A percentile compares a stretch with the other conserved stretches of the same genome.
Evolutionary conservation across 2,329 filamentous ascomycete genomes (phyloP).

Genomic region (Aureobasidium sp.): DNA sequence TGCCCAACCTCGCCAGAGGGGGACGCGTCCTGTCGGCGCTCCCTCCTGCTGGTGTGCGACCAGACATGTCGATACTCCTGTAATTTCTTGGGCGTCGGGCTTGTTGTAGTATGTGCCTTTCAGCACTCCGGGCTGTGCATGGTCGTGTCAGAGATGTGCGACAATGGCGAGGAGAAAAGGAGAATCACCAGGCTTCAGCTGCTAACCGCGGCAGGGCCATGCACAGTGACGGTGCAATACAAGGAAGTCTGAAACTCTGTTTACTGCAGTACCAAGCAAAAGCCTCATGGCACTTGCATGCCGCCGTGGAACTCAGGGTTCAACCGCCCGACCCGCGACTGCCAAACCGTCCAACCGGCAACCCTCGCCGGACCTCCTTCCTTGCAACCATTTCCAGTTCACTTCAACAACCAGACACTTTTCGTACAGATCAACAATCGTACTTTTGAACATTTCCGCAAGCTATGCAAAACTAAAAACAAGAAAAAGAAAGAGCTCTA

Average conservation of each 20-base stretch:
- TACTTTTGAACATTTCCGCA: conserved; percentile 3
- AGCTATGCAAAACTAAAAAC: conserved; percentile 11
- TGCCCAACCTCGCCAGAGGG: neutral
- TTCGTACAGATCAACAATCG: neutral
- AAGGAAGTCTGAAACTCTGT: neutral
- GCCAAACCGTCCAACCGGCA: neutral
- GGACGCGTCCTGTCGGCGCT: conserved; percentile 5
- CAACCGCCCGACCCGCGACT: conserved; percentile 6
- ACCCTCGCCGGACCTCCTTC: neutral
- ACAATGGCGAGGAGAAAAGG: neutral
- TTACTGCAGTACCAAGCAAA: neutral
- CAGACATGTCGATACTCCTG: conserved; percentile 5
- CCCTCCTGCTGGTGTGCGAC: neutral
- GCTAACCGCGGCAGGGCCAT: neutral
- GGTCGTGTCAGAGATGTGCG: neutral
- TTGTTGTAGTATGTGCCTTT: neutral
- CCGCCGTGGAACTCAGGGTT: neutral
- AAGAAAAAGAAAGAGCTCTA: conserved; percentile 2
- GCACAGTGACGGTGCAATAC: conserved; percentile 4
- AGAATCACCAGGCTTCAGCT: conserved; percentile 1
- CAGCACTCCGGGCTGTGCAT: neutral
- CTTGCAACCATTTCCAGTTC: neutral
- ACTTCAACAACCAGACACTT: neutral
- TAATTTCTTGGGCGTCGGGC: neutral
- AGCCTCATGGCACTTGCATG: conserved; percentile 5